phyloP scores from a whole-genome alignment of 1,284 basidiomycete genomes.

The Pascua guehoae region DNA sequence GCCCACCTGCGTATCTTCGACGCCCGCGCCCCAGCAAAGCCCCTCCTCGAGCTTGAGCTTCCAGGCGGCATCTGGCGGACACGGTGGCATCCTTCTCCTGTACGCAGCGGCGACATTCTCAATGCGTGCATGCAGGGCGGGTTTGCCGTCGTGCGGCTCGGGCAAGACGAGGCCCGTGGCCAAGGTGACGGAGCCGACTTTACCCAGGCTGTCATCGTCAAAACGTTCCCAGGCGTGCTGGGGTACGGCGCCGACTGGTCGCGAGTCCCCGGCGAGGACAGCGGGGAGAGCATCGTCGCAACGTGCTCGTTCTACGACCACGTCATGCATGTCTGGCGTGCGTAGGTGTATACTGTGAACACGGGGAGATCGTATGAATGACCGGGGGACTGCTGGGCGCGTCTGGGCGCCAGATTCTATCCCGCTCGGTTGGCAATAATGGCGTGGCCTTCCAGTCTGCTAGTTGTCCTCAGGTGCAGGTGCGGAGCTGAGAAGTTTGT shows the following conservation, averaged over 20 bases:
- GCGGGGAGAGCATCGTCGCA: constrained; percentile 60
- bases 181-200: constrained; percentile 16
- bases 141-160: constrained; percentile 72
- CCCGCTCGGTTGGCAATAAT: too few relatives aligned
- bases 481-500: too few relatives aligned
- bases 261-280: constrained; percentile 46
- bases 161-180: constrained; percentile 23
- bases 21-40: constrained; percentile 61
- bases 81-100: constrained; percentile 81
- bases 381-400: too few relatives aligned
- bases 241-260: constrained; percentile 97
- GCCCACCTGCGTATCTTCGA: constrained; percentile 79
- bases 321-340: constrained; percentile 73
- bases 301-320: constrained; percentile 98
- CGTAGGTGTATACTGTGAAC: constrained; percentile 38
- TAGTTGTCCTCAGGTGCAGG: too few relatives aligned
- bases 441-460: too few relatives aligned
- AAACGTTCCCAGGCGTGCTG: constrained; percentile 75
- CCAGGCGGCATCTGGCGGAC: constrained; percentile 94
- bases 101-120: constrained; percentile 65
- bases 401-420: too few relatives aligned
- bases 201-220: constrained; percentile 48
- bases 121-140: constrained; percentile 97
- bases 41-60: constrained; percentile 63
- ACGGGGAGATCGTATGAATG: too few relatives aligned